Base-by-base conservation (phyloP, 2,329 filamentous ascomycete species). In the Basipetospora chlamydospora region DNA sequence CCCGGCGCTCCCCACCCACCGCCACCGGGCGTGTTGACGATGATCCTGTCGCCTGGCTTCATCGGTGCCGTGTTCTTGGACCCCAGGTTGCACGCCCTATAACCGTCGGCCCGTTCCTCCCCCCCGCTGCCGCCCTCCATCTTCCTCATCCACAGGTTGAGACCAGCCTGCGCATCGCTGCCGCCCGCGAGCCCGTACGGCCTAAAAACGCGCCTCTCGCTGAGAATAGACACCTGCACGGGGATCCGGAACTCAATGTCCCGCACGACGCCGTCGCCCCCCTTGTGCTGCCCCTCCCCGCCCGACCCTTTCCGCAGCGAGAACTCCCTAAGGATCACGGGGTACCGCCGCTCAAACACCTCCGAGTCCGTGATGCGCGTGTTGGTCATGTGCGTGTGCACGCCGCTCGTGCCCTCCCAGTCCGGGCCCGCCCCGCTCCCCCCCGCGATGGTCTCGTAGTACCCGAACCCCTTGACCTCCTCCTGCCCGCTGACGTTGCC, bases 71-170 rank as follows among this genome's bases (percentile, higher is more conserved):
- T 84, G 46, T 87, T 88, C 64, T 88, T 88, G 2, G 74, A 80
- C 1, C 81, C 81, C 26, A 87, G 52, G 48, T 82, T 86, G 49
- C 87, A 77, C 35, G 66, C 62, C 26, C 77, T 60, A 52, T 77
- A n/a, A n/a, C n/a, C n/a, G n/a, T n/a, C n/a, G n/a, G n/a, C 67
- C 51, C 75, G 63, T 48, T 66, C 67, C 43, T 70, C 65, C 6
- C 50, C 49, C 9, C 58, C 55, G 0, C 49, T 53, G 22, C 11
- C 22, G 22, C 6, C 6, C 22, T 23, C 11, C 22, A 11, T 23
- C 42, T 72, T 78, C 6, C 83, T 66, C 22, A 92, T 77, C 88
- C 88, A 96, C 31, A 92, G 62, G 47, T 96, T 96, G 42, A 87
- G 60, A 0, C 88, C 88, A 35, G 80, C 79, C 46, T 73, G 59